Base-by-base conservation (phyloP, 129 eudicot genomes). In the Flaveria linearis region DNA sequence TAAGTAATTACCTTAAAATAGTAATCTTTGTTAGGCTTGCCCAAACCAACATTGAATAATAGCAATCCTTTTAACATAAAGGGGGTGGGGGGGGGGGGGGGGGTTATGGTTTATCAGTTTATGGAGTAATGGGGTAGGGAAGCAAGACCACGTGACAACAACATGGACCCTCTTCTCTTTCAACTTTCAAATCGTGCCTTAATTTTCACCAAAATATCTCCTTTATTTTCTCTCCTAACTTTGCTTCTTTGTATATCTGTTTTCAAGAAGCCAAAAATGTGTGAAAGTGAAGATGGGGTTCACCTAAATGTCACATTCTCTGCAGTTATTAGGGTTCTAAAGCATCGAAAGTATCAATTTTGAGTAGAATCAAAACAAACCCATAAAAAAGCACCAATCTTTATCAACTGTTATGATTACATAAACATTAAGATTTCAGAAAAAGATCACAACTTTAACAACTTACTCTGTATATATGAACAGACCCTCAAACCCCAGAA, bases 111-210 rank as follows among this genome's bases (percentile, higher is more conserved):
- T 78, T 33, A 33, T 45, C 28, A 70, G 77, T 46, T 61, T 63
- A 49, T 66, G 76, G 60, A 60, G 76, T 75, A 41, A 74, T 74
- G 71, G 71, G 71, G 61, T 62, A 75, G n/a, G 79, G 75, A 69
- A 78, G 80, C 83, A 82, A 57, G 80, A 73, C 67, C 91, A 87
- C 88, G 88, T 87, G 91, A 82, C 78, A 60, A 72, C 83, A 79
- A 84, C 88, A 82, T 84, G 91, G 88, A 81, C 81, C 88, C 86
- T 49, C 68, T 36, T 36, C 41, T 36, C 41, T 36, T 36, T 53
- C 71, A 45, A 45, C 50, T 65, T 69, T 41, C 64, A 78, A 78
- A 73, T 77, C 71, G 55, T 68, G 74, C 41, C 69, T 69, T 69
- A 68, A 69, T 41, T 75, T 69, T 74, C 75, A 51, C 64, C 75